These are phyloP conservation scores for Fagus crenata DNA, from an alignment of 306 rosid species.

Conservation along the genomic window DNA sequence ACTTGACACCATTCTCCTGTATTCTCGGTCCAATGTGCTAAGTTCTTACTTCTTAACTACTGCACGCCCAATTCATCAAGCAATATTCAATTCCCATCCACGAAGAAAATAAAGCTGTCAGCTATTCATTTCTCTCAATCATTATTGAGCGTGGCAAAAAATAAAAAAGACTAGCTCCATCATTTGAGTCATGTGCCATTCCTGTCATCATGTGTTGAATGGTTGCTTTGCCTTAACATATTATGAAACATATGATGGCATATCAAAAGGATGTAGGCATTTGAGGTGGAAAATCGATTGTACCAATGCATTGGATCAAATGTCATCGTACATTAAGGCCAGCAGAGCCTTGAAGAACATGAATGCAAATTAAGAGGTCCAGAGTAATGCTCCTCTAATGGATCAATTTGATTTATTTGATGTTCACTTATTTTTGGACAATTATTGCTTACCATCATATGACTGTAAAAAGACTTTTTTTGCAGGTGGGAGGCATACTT, in stretches of 20 bases:
- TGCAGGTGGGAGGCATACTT: neutral
- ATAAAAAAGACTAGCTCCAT: neutral
- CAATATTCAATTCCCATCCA: neutral
- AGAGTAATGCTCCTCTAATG: too few relatives aligned
- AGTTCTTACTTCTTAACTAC: too few relatives aligned
- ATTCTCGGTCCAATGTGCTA: neutral
- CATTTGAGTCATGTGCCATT: slow-evolving; percentile 23
- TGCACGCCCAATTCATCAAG: too few relatives aligned
- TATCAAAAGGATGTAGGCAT: neutral
- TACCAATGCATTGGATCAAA: neutral
- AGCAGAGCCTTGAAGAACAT: too few relatives aligned
- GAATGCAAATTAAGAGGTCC: too few relatives aligned
- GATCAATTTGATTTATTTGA: too few relatives aligned
- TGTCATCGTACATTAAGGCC: too few relatives aligned
- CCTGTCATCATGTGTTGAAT: neutral
- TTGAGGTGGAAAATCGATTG: neutral
- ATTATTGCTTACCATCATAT: neutral
- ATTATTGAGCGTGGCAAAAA: slow-evolving; percentile 17
- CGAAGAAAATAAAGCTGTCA: neutral
- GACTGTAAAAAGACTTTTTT: neutral
- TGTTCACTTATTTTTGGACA: too few relatives aligned
- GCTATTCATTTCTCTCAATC: slow-evolving; percentile 5
- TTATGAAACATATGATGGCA: neutral
- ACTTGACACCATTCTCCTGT: neutral
- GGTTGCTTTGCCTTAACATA: neutral